These are phyloP conservation scores for Xylariaceae sp. DNA, from an alignment of 2,329 filamentous ascomycete species.

Conservation along the genomic window DNA sequence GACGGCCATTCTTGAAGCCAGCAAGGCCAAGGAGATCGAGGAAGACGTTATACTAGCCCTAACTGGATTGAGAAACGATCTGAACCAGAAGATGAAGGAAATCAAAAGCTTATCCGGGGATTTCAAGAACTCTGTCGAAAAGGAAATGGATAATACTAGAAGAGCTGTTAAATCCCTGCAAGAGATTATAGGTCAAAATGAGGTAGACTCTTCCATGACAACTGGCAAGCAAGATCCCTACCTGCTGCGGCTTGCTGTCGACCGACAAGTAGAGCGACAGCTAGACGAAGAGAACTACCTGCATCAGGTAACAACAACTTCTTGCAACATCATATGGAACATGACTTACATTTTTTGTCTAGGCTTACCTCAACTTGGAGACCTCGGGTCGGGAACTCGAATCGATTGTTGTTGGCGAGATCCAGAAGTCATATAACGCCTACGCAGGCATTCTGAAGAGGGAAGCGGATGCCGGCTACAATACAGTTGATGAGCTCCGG, in stretches of 20 bases:
- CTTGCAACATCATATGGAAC: not conserved
- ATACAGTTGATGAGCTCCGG: conserved; percentile 80
- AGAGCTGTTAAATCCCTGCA: conserved; percentile 82
- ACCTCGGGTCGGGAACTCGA: conserved; percentile 93
- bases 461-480: conserved; percentile 83
- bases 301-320: conserved; percentile 71
- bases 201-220: conserved; percentile 75
- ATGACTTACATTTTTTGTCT: conserved; percentile 32
- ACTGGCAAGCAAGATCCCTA: conserved; percentile 93
- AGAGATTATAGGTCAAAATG: conserved; percentile 79
- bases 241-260: conserved; percentile 82
- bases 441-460: conserved; percentile 90
- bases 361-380: conserved; percentile 95
- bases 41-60: conserved; percentile 89
- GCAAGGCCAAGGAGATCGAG: conserved; percentile 90
- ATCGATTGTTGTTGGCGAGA: conserved; percentile 94
- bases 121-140: conserved; percentile 96
- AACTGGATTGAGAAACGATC: conserved; percentile 82
- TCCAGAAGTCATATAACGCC: conserved; percentile 96
- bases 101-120: conserved; percentile 93
- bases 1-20: conserved; percentile 77
- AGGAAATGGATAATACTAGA: conserved; percentile 86
- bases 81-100: conserved; percentile 97
- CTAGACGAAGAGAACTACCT: conserved; percentile 98
- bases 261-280: conserved; percentile 89